Conservation (phyloP, 768 basidiomycete genomes). For the Tulasnella calospora region DNA sequence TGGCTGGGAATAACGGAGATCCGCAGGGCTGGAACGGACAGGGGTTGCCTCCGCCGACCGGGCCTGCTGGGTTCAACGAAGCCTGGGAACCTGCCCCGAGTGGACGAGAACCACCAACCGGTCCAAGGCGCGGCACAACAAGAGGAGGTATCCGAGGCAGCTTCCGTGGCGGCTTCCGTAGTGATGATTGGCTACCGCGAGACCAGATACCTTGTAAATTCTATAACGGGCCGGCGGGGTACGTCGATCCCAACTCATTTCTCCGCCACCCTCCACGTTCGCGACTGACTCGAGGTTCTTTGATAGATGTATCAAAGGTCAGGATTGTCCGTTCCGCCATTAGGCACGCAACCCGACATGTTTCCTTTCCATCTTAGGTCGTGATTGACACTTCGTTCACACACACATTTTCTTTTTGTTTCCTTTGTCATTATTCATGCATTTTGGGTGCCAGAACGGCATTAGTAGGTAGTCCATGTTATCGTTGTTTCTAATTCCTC, state of each 20-base stretch:
- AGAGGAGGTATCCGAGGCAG: not conserved
- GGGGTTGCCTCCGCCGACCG: constrained; percentile 21
- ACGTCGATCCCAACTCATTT: not conserved
- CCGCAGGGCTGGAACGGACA: constrained; percentile 22
- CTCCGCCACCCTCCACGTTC: not conserved
- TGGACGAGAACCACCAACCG: not conserved
- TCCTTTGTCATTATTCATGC: constrained; percentile 5
- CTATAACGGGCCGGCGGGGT: constrained; percentile 3
- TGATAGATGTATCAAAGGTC: not conserved
- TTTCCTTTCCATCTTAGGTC: not conserved
- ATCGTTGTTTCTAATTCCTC: not conserved
- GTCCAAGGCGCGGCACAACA: not conserved
- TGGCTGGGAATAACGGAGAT: constrained; percentile 18
- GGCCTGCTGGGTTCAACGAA: constrained; percentile 6
- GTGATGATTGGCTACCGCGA: not conserved
- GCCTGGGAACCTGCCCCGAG: not conserved
- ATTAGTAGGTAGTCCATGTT: not conserved
- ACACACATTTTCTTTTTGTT: not conserved
- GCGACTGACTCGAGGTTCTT: not conserved
- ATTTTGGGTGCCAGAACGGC: not conserved
- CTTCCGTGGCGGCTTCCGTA: not conserved
- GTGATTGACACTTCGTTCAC: not conserved
- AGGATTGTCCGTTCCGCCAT: not conserved
- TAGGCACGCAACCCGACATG: not conserved
- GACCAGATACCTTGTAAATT: constrained; percentile 1